Percentiles rank a stretch among this genome's conserved stretches.
phyloP scores from a whole-genome alignment of 2,329 filamentous ascomycete genomes.

The Microascus cirrosus region DNA sequence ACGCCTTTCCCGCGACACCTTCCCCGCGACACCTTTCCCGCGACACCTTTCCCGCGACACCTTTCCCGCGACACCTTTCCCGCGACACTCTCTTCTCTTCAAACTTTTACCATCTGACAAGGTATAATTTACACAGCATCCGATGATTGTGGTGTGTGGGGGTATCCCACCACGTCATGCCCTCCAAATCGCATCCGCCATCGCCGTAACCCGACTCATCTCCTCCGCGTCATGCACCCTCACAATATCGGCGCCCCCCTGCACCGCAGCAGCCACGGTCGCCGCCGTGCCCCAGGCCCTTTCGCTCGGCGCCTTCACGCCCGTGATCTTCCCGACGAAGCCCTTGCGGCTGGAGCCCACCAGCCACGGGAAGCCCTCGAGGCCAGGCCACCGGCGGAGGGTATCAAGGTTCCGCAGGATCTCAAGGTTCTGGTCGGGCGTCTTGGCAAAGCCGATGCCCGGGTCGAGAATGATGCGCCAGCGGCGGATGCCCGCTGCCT shows the following conservation, averaged over 20 bases:
- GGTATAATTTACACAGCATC: neutral
- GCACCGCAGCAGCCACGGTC: constrained; percentile 73
- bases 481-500: constrained; percentile 70
- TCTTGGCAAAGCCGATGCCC: constrained; percentile 90
- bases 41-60: too few species aligned
- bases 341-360: constrained; percentile 81
- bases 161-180: neutral
- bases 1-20: neutral
- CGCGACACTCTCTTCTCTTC: neutral
- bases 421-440: constrained; percentile 66
- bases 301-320: constrained; percentile 57
- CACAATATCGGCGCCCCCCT: constrained; percentile 82
- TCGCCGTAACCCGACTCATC: constrained; percentile 74
- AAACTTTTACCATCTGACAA: neutral
- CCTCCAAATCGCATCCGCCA: constrained; percentile 90
- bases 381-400: constrained; percentile 51
- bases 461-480: constrained; percentile 96
- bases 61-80: neutral
- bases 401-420: constrained; percentile 58
- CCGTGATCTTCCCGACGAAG: constrained; percentile 78
- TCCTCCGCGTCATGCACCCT: constrained; percentile 83
- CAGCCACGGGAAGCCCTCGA: constrained; percentile 72
- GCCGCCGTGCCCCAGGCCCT: constrained; percentile 80
- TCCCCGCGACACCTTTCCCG: neutral
- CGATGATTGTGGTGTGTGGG: neutral